Percentiles rank a stretch among this genome's conserved stretches.
phyloP scores from a whole-genome alignment of 345 rosid genomes.

The Isatis tinctoria region DNA sequence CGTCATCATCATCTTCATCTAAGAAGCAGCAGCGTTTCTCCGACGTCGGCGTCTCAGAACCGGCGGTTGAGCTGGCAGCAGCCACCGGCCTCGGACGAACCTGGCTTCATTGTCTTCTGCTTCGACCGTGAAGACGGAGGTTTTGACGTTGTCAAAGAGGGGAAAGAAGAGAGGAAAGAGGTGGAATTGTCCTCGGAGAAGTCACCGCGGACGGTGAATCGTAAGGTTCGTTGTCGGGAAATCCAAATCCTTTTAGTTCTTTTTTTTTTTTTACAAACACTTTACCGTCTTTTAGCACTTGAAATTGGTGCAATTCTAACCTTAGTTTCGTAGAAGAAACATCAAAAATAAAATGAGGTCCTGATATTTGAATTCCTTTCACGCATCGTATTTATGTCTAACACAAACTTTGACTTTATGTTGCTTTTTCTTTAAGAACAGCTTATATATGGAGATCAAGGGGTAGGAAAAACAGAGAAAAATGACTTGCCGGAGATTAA shows the following conservation, averaged over 20 bases:
- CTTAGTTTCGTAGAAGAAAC: no score
- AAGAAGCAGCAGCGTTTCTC: constrained; percentile 27
- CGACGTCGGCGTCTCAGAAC: constrained; percentile 16
- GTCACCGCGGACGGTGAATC: constrained; percentile 27
- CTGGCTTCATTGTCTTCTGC: constrained; percentile 61
- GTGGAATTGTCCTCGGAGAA: constrained; percentile 3
- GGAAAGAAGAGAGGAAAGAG: constrained; percentile 26
- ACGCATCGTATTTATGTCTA: not conserved
- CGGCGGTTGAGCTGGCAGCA: constrained; percentile 29
- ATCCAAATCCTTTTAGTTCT: not conserved
- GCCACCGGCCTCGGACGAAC: constrained; percentile 39
- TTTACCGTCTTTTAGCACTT: not conserved
- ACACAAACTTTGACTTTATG: not conserved
- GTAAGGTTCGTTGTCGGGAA: constrained; percentile 36
- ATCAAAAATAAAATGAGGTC: no score
- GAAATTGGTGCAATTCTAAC: not conserved
- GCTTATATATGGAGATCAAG: constrained; percentile 31
- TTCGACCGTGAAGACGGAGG: constrained; percentile 59
- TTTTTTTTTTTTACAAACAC: not conserved
- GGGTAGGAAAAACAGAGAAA: constrained; percentile 11
- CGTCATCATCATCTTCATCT: constrained; percentile 32
- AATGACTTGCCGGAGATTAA: not conserved
- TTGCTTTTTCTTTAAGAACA: constrained; percentile 15
- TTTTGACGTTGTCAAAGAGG: constrained; percentile 51
- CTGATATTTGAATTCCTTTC: not conserved